Evolutionary conservation across 805 yeast genomes (phyloP), one percentile per base, ranked within the genome.

Genomic region (baker's yeast (Saccharomyces cerevisiae)): DNA sequence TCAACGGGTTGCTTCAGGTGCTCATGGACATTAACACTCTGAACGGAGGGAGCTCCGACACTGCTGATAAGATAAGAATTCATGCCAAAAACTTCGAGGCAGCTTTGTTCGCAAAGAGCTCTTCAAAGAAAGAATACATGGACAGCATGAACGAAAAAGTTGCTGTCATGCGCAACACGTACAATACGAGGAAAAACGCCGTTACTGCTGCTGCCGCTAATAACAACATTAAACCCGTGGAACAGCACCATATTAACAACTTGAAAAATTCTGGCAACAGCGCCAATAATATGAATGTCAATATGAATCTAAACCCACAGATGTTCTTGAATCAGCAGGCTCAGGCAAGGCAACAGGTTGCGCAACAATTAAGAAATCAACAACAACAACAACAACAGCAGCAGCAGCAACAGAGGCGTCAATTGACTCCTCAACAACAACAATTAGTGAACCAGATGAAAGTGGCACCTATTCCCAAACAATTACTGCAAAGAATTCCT

Each of bases 81-180:
- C 74, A 82, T 60, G 89, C 90, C 3, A 85, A 82, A 61, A 88
- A 85, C 62, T 85, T 83, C 60, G 94, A 86, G 65, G 79, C 82
- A 55, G 81, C 76, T 60, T 79, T 89, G 26, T 85, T 77, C 65
- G 75, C 77, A 53, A 81, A 81, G 54, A 76, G 88, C 11, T 75
- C 76, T 9, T 73, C 80, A 22, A 80, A 81, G 59, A 80, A 78
- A 52, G 43, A 36, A 56, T 86, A 86, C 63, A 69, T 79, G 53
- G 79, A 77, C 49, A 70, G 73, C 48, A 73, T 80, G 68, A 71
- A 73, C 58, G 75, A 75, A 50, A 73, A 74, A 50, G 77, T 76
- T 46, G 72, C 75, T 65, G 65, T 72, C 63, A 60, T 68, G 73
- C 57, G 74, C 67, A 65, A 74, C 68, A 65, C 70, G 8, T 56